phyloP scores from a whole-genome alignment of 2,329 filamentous ascomycete species.

The Fusarium sterilihyphosum region DNA sequence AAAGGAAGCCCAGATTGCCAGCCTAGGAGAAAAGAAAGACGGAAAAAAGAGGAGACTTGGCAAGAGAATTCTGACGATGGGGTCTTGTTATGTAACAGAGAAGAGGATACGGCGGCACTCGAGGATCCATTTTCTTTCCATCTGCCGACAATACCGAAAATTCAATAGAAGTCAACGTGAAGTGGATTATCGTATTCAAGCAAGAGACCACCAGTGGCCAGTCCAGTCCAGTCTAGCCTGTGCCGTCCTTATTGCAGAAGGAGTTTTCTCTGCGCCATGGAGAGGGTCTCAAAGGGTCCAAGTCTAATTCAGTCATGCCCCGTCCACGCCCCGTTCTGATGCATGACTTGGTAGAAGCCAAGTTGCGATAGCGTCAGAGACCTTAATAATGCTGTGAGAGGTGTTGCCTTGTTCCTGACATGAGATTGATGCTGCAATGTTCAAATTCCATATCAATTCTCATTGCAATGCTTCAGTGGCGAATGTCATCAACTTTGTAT shows the following conservation, averaged over 20 bases:
- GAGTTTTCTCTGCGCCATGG: slow-evolving; percentile 17
- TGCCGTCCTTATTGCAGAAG: background rate
- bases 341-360: slow-evolving; percentile 26
- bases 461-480: slow-evolving; percentile 22
- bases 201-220: background rate
- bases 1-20: background rate
- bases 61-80: slow-evolving; percentile 21
- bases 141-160: slow-evolving; percentile 10
- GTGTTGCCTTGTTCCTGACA: background rate
- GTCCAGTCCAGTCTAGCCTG: background rate
- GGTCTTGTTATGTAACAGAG: slow-evolving; percentile 20
- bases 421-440: background rate
- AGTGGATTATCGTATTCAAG: background rate
- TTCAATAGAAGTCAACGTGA: background rate
- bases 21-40: slow-evolving; percentile 11
- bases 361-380: slow-evolving; percentile 10
- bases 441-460: background rate
- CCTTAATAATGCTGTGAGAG: background rate
- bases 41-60: slow-evolving; percentile 34
- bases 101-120: slow-evolving; percentile 18
- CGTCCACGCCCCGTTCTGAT: slow-evolving; percentile 27
- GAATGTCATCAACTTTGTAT: slow-evolving; percentile 26
- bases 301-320: slow-evolving; percentile 16
- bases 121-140: slow-evolving; percentile 8
- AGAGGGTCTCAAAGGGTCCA: slow-evolving; percentile 15